Conservation (phyloP, 2,329 filamentous ascomycete species). For the Epichloe hybrida region DNA sequence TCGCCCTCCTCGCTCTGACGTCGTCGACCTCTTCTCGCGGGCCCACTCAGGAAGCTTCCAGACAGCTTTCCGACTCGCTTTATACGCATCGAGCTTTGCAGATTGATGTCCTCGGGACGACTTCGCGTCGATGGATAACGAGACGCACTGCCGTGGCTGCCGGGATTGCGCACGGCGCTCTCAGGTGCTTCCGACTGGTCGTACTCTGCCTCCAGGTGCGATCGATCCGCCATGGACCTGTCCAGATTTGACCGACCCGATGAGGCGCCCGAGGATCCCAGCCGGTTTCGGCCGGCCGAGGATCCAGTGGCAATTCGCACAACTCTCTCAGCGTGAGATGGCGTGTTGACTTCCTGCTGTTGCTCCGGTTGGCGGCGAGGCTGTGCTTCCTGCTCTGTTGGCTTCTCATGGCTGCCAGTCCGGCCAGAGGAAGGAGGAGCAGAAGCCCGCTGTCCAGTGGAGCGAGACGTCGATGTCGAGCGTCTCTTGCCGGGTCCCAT, state of each 20-base stretch:
- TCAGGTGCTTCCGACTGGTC: constrained; percentile 35
- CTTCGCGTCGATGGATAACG: constrained; percentile 36
- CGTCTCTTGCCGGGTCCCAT: constrained; percentile 29
- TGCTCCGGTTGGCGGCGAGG: constrained; percentile 19
- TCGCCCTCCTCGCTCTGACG: constrained; percentile 52
- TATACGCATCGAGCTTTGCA: constrained; percentile 62
- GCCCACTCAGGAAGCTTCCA: constrained; percentile 67
- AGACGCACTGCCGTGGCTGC: constrained; percentile 38
- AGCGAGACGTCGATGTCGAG: constrained; percentile 36
- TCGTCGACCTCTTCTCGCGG: constrained; percentile 60
- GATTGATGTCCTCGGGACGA: constrained; percentile 49
- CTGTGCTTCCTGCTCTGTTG: constrained; percentile 24
- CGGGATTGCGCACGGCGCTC: constrained; percentile 34
- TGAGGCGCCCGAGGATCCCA: constrained; percentile 23
- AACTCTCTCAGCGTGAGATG: constrained; percentile 34
- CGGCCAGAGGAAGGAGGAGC: constrained; percentile 21
- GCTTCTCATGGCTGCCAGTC: constrained; percentile 27
- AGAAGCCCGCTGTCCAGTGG: constrained; percentile 14
- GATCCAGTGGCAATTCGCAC: constrained; percentile 42
- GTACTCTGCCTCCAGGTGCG: constrained; percentile 28
- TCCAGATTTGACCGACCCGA: constrained; percentile 23
- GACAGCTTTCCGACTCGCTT: constrained; percentile 64
- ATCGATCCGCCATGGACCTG: constrained; percentile 20
- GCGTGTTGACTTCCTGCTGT: constrained; percentile 37
- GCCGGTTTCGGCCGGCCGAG: constrained; percentile 28